Conservation (phyloP, 768 basidiomycete species). For the Termitomyces sp. region DNA sequence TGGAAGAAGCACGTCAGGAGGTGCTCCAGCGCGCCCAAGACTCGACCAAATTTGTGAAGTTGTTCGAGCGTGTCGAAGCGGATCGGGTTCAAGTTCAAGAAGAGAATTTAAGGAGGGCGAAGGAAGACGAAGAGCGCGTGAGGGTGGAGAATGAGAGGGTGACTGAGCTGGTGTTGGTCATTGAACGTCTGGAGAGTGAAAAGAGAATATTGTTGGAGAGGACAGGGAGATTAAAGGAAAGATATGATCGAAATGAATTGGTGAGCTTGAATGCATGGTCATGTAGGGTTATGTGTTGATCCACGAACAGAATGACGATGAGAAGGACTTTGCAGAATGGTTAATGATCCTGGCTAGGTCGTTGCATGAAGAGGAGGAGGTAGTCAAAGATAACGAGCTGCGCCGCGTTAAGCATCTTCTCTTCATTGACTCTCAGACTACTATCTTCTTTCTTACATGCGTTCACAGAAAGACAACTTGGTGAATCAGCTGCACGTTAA, state of each 20-base stretch:
- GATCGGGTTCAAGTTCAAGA: constrained; percentile 9
- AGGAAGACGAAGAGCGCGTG: constrained; percentile 10
- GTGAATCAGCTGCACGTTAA: constrained; percentile 37
- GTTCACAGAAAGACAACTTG: constrained; percentile 28
- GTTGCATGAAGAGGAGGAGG: constrained; percentile 21
- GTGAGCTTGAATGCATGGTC: constrained; percentile 20
- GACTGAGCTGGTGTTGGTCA: constrained; percentile 10
- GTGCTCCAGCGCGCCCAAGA: constrained; percentile 14
- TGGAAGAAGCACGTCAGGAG: constrained; percentile 28
- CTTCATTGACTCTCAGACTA: neutral
- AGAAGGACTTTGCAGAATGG: neutral
- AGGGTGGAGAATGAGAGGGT: constrained; percentile 9
- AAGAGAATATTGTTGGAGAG: constrained; percentile 21
- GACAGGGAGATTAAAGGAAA: constrained; percentile 11
- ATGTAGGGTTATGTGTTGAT: neutral
- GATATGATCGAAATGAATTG: constrained; percentile 28
- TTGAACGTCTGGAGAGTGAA: constrained; percentile 15
- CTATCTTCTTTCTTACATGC: neutral
- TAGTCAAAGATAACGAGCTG: constrained; percentile 32
- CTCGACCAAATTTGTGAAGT: constrained; percentile 13
- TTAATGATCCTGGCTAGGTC: constrained; percentile 26
- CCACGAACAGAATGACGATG: neutral
- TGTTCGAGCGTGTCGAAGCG: constrained; percentile 6
- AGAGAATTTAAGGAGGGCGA: constrained; percentile 7
- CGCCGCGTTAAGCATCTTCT: constrained; percentile 33